Conservation (phyloP, 768 basidiomycete genomes). For the Amanita exitialis region DNA sequence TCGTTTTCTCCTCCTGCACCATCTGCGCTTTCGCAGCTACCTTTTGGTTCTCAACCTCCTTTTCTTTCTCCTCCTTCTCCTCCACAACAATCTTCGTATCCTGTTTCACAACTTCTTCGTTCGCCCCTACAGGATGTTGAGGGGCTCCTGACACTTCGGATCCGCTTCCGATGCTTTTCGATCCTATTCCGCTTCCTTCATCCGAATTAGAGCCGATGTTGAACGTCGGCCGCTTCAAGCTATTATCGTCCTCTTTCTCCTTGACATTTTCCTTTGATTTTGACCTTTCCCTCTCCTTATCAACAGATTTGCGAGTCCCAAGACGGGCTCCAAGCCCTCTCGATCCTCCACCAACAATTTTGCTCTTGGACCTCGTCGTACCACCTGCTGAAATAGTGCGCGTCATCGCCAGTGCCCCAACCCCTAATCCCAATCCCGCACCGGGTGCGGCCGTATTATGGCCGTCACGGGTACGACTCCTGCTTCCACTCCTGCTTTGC, state of each 20-base stretch:
- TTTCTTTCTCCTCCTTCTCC: constrained; percentile 4
- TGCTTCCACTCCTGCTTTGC: constrained; percentile 9
- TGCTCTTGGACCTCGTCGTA: constrained; percentile 6
- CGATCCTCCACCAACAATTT: background rate
- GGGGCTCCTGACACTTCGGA: constrained; percentile 15
- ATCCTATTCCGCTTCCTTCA: constrained; percentile 28
- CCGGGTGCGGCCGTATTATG: constrained; percentile 8
- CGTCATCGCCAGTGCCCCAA: constrained; percentile 6
- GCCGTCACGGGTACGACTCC: constrained; percentile 10
- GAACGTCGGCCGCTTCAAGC: constrained; percentile 23
- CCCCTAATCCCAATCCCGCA: constrained; percentile 8
- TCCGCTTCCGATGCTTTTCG: constrained; percentile 26
- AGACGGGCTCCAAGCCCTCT: background rate
- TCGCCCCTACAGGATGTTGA: background rate
- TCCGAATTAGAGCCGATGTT: constrained; percentile 55
- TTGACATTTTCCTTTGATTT: constrained; percentile 7
- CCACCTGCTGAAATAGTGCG: background rate
- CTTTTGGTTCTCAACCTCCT: constrained; percentile 4
- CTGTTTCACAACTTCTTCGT: background rate
- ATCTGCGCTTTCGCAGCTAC: background rate
- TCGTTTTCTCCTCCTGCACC: constrained; percentile 1
- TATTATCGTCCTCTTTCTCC: constrained; percentile 5
- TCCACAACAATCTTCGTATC: background rate
- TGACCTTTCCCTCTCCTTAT: constrained; percentile 9
- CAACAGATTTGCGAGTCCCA: constrained; percentile 7